Percentiles rank a stretch among this genome's conserved stretches.
Conservation (phyloP, 257 asterid species). For the Nemophila menziesii region DNA sequence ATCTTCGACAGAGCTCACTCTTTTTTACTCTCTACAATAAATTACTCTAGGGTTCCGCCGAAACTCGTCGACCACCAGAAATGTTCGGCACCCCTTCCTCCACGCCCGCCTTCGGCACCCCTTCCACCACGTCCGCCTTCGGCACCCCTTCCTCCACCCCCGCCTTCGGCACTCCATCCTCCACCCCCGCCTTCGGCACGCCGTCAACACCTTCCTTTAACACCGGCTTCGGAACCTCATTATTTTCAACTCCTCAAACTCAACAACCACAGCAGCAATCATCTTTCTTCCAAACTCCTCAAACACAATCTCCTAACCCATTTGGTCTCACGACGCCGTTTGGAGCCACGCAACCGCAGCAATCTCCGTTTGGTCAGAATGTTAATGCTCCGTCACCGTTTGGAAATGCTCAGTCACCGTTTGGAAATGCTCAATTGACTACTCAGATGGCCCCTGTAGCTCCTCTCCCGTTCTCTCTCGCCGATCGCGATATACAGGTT, state of each 20-base stretch:
- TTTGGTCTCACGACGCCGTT: conserved; percentile 24
- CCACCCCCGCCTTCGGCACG: conserved; percentile 36
- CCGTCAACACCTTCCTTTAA: conserved; percentile 63
- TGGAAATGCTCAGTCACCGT: no score
- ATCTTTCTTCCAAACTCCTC: conserved; percentile 38
- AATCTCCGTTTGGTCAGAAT: conserved; percentile 33
- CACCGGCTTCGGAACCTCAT: conserved; percentile 47
- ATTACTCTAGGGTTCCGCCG: conserved; percentile 1
- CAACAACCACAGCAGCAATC: conserved; percentile 52
- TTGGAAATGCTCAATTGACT: conserved; percentile 63
- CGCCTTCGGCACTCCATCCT: conserved; percentile 23
- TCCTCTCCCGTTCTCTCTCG: conserved; percentile 81
- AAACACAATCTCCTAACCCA: conserved; percentile 28
- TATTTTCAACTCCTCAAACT: conserved; percentile 24
- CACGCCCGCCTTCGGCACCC: conserved; percentile 17
- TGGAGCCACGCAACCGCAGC: conserved; percentile 37
- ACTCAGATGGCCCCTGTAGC: conserved; percentile 99
- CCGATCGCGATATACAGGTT: conserved; percentile 92
- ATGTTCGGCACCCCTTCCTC: conserved; percentile 29
- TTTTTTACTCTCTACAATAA: not conserved
- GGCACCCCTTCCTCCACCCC: conserved; percentile 21
- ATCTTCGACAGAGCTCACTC: not conserved
- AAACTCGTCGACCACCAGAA: conserved; percentile 7
- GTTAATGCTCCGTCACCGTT: conserved; percentile 24
- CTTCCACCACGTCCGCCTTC: conserved; percentile 17